Base-by-base conservation (phyloP, 1,284 basidiomycete species). In the Cutaneotrichosporon arboriforme region DNA sequence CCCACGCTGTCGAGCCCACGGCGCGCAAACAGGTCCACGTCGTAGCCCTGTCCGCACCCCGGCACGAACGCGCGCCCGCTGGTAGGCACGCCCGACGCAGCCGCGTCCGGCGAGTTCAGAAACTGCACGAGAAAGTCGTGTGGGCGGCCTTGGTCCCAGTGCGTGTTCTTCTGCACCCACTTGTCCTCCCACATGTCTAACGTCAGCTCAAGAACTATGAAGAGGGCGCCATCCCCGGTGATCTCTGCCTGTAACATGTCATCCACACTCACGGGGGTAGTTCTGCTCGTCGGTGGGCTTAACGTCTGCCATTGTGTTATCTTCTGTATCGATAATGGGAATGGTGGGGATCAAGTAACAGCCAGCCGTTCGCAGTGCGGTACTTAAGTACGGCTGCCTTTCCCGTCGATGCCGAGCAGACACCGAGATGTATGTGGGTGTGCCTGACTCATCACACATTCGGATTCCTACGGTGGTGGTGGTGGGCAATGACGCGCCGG, bases 21-120 rank as follows among this genome's bases (percentile, higher is more conserved):
- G 5, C 73, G 60, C 8, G 79, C 76, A 5, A 84, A 79, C 8
- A 84, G 73, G 56, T 79, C 79, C 3, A 81, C 78, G 65, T 88
- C 86, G 65, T 86, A 84, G n/a, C 84, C 84, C 84, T 75, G 77
- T 40, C 86, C 86, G 65, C 85, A 87, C 2, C 86, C 87, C 0
- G 86, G 86, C 9, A 88, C 80, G 1, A 88, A 73, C 3, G 83
- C 85, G 34, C 76, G 70, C 1, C 86, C 85, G 5, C 58, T 62
- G 22, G 57, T 77, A 0, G 84, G 81, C 38, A 86, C 76, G 4
- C 77, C 68, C 1, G 85, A 56, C 37, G 66, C 51, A 57, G 52
- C 55, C 8, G 50, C 55, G 22, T 74, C 72, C 12, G 70, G 72
- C 0, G 79, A 79, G 43, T 79, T 69, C n/a, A 87, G 64, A 1